Evolutionary conservation across 331 rosid genomes (phyloP).

Genomic region (Spiraea crenata): DNA sequence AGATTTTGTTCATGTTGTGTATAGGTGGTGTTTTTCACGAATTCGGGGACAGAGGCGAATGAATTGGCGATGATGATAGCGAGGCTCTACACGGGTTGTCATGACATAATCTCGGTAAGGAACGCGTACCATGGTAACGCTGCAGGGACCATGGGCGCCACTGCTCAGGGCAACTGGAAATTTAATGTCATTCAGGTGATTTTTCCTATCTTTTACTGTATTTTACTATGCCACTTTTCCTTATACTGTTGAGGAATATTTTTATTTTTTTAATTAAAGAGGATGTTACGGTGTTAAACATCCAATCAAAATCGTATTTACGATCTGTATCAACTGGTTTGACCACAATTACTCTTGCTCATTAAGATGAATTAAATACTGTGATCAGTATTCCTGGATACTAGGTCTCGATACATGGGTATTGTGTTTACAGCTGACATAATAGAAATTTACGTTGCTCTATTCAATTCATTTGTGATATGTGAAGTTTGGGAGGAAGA

Average conservation of each 20-base stretch:
- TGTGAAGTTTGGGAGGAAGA: not conserved
- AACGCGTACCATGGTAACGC: conserved; percentile 94
- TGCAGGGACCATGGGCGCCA: conserved; percentile 87
- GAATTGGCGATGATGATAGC: conserved; percentile 88
- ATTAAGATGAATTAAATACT: not conserved
- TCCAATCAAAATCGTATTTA: too few species aligned
- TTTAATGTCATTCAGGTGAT: conserved; percentile 71
- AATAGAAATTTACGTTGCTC: too few species aligned
- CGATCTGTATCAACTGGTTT: not conserved
- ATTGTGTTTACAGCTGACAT: too few species aligned
- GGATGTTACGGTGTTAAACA: too few species aligned
- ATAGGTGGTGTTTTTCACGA: conserved; percentile 89
- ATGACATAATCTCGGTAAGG: conserved; percentile 84
- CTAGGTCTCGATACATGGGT: too few species aligned
- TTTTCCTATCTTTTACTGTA: not conserved
- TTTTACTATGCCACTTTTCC: not conserved
- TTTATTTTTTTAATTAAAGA: not conserved
- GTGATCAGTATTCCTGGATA: not conserved
- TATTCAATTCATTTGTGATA: too few species aligned
- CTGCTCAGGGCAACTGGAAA: conserved; percentile 92
- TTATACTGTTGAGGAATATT: not conserved
- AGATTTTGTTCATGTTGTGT: not conserved
- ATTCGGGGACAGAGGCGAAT: conserved; percentile 98
- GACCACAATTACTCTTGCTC: not conserved
- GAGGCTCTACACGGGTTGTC: conserved; percentile 66